phyloP scores from a whole-genome alignment of 176 grass and related monocot species.

The Zea luxurians region DNA sequence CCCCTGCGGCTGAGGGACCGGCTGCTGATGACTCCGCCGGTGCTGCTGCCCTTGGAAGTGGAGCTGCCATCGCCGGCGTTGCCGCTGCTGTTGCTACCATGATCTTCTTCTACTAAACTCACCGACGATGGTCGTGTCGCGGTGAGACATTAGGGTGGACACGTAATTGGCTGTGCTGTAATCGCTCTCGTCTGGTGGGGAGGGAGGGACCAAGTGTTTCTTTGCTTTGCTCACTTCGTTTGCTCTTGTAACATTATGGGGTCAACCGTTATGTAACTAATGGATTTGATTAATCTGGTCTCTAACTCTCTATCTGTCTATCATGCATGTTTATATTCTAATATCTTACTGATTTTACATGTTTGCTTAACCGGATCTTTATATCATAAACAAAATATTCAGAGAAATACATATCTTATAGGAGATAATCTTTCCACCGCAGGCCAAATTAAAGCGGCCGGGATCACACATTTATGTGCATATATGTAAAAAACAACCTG shows the following conservation, averaged over 20 bases:
- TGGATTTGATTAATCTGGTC: conserved; percentile 22
- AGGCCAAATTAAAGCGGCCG: no score
- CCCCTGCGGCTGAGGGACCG: conserved; percentile 7
- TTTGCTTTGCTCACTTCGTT: conserved; percentile 37
- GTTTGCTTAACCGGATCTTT: no score
- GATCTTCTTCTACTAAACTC: conserved; percentile 39
- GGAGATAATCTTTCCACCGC: no score
- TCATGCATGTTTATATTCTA: neutral
- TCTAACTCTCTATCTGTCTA: neutral
- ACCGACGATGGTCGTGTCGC: neutral
- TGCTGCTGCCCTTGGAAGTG: neutral
- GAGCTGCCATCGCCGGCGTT: neutral
- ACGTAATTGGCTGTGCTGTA: neutral
- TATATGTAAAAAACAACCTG: no score
- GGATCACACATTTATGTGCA: no score
- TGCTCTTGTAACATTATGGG: conserved; percentile 36
- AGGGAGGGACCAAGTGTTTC: conserved; percentile 5
- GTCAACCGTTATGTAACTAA: conserved; percentile 23
- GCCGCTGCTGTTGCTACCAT: conserved; percentile 11
- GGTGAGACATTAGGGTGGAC: neutral
- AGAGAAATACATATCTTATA: no score
- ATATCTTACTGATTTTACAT: no score
- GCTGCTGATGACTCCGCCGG: conserved; percentile 37
- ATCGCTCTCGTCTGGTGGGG: neutral
- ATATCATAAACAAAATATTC: no score